Evolutionary conservation across 495 filamentous ascomycete species (phyloP).

Genomic region (Massariosphaeria phaeospora): DNA sequence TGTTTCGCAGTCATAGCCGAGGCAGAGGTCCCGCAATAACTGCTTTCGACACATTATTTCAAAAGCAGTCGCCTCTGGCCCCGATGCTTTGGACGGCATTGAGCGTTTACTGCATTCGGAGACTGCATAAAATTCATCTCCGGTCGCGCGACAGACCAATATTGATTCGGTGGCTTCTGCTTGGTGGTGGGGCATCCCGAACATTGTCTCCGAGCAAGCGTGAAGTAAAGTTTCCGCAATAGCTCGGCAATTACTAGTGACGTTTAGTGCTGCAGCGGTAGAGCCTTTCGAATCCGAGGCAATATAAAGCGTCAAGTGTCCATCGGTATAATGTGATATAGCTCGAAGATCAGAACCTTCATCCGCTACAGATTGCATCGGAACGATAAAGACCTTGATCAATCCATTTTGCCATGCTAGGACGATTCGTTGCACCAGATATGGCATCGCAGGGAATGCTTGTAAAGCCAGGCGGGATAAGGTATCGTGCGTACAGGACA

Average conservation of each 20-base stretch:
- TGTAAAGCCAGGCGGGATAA: constrained; percentile 36
- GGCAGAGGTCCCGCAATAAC: constrained; percentile 33
- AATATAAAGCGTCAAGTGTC: constrained; percentile 43
- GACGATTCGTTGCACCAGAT: constrained; percentile 43
- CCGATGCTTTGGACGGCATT: constrained; percentile 7
- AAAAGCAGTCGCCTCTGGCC: constrained; percentile 5
- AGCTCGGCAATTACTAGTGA: constrained; percentile 46
- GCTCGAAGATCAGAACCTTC: constrained; percentile 46
- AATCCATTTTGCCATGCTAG: constrained; percentile 44
- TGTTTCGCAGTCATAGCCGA: constrained; percentile 36
- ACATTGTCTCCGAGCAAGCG: constrained; percentile 47
- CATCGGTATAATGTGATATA: constrained; percentile 44
- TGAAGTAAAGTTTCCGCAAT: constrained; percentile 56
- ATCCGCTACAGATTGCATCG: constrained; percentile 38
- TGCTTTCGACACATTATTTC: constrained; percentile 22
- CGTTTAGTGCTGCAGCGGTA: constrained; percentile 41
- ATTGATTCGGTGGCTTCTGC: constrained; percentile 48
- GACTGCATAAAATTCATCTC: constrained; percentile 18
- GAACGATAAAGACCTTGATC: constrained; percentile 47
- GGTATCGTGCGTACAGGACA: constrained; percentile 39
- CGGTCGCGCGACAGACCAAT: constrained; percentile 31
- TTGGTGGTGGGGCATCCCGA: constrained; percentile 51
- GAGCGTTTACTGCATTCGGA: constrained; percentile 35
- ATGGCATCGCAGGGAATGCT: constrained; percentile 46
- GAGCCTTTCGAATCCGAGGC: constrained; percentile 39